phyloP scores from a whole-genome alignment of 1,284 basidiomycete species.

The Malassezia vespertilionis region DNA sequence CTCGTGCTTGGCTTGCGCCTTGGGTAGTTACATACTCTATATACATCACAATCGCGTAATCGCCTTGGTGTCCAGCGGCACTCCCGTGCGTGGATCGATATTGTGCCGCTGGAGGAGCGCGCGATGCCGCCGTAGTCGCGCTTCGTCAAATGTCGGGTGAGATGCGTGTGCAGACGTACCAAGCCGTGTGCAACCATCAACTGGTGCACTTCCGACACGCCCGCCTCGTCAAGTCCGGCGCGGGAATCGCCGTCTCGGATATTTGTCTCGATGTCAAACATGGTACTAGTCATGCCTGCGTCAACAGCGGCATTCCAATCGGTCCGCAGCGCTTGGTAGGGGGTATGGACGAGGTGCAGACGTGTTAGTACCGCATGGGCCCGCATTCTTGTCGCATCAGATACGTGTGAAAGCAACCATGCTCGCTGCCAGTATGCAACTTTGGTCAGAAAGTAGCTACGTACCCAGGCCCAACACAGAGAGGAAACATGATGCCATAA shows the following conservation, averaged over 20 bases:
- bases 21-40: constrained; percentile 41
- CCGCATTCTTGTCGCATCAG: neutral
- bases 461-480: constrained; percentile 3
- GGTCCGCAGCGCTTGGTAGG: constrained; percentile 1
- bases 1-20: constrained; percentile 51
- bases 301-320: constrained; percentile 25
- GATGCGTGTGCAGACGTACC: constrained; percentile 12
- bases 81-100: constrained; percentile 39
- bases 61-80: constrained; percentile 40
- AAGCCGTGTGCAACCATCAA: constrained; percentile 33
- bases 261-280: constrained; percentile 41
- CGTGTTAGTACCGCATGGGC: neutral
- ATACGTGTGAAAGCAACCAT: neutral
- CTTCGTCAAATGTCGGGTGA: constrained; percentile 35
- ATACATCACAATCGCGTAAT: constrained; percentile 23
- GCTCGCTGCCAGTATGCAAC: constrained; percentile 13
- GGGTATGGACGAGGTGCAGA: neutral
- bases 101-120: constrained; percentile 28
- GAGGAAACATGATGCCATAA: neutral
- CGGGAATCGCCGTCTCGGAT: constrained; percentile 28
- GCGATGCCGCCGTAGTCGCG: constrained; percentile 35
- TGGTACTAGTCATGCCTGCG: constrained; percentile 24
- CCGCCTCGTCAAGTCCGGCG: constrained; percentile 29
- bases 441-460: neutral
- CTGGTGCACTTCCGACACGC: constrained; percentile 29